A percentile compares a stretch with the other conserved stretches of the same genome.
These are phyloP conservation scores for Termitomyces bulborhizus DNA, from an alignment of 768 basidiomycete genomes.

Conservation along the genomic window DNA sequence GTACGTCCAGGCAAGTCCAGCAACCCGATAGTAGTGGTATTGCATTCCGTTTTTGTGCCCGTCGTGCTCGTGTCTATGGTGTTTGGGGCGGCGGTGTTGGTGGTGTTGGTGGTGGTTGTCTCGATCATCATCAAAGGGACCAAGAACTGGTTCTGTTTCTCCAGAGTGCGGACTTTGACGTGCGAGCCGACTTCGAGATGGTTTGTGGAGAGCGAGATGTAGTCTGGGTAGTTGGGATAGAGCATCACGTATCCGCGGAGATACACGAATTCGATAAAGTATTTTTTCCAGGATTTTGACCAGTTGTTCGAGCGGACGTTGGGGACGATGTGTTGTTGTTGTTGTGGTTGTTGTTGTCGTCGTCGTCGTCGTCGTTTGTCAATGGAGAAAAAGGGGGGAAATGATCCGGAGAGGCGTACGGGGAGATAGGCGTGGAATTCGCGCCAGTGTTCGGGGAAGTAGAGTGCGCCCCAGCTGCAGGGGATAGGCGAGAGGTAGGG, in stretches of 20 bases:
- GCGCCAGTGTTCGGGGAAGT: slow-evolving; percentile 86
- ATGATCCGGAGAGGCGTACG: slow-evolving; percentile 53
- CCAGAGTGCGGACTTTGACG: slow-evolving; percentile 51
- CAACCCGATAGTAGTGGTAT: slow-evolving; percentile 22
- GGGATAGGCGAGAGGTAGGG: slow-evolving; percentile 86
- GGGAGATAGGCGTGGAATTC: slow-evolving; percentile 79
- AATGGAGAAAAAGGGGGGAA: slow-evolving; percentile 26
- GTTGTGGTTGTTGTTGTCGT: too few relatives aligned
- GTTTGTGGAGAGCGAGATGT: slow-evolving; percentile 80
- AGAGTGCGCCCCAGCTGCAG: slow-evolving; percentile 89
- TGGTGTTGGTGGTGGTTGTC: slow-evolving; percentile 3
- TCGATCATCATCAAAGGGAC: slow-evolving; percentile 56
- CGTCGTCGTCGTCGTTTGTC: neutral
- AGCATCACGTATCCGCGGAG: slow-evolving; percentile 84
- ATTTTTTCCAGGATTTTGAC: slow-evolving; percentile 83
- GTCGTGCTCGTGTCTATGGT: too few relatives aligned
- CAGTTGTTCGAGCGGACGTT: slow-evolving; percentile 75
- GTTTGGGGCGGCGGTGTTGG: too few relatives aligned
- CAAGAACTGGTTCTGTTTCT: slow-evolving; percentile 58
- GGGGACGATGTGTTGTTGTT: slow-evolving; percentile 48
- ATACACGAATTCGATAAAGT: slow-evolving; percentile 81
- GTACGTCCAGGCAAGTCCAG: slow-evolving; percentile 51
- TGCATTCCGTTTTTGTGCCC: too few relatives aligned
- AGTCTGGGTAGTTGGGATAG: slow-evolving; percentile 76
- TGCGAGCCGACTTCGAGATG: slow-evolving; percentile 84